Evolutionary conservation across 345 rosid species (phyloP).

Genomic region (Orychophragmus violaceus): DNA sequence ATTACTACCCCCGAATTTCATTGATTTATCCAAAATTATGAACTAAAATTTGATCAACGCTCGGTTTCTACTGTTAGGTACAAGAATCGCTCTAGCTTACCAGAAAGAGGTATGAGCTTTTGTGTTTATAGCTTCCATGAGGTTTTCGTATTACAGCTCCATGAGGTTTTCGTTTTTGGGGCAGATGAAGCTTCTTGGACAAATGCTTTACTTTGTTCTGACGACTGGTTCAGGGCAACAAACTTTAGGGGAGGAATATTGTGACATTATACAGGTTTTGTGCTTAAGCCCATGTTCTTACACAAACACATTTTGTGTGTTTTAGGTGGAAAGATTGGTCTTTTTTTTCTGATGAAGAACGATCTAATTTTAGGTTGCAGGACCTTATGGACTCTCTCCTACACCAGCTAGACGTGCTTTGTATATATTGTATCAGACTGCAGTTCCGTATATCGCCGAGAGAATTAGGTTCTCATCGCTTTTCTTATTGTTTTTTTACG

Average conservation of each 20-base stretch:
- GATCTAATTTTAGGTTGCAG: slow-evolving; percentile 55
- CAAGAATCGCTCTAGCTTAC: slow-evolving; percentile 81
- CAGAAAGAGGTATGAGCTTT: slow-evolving; percentile 64
- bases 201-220: slow-evolving; percentile 81
- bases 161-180: neutral
- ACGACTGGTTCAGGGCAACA: slow-evolving; percentile 96
- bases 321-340: neutral
- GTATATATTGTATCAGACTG: slow-evolving; percentile 73
- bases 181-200: slow-evolving; percentile 82
- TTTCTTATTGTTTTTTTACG: too few species aligned
- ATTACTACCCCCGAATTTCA: neutral
- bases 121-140: neutral
- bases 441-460: slow-evolving; percentile 78
- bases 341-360: slow-evolving; percentile 7
- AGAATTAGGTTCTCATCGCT: slow-evolving; percentile 89
- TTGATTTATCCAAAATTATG: neutral
- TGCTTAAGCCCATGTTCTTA: too few species aligned
- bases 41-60: neutral
- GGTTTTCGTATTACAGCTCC: neutral
- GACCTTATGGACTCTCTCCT: slow-evolving; percentile 77
- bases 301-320: neutral
- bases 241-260: slow-evolving; percentile 93
- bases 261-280: slow-evolving; percentile 93
- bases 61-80: slow-evolving; percentile 38
- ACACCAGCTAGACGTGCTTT: slow-evolving; percentile 95